phyloP scores from a whole-genome alignment of 192 early-diverging fungal species.

The Umbelopsis sp. region DNA sequence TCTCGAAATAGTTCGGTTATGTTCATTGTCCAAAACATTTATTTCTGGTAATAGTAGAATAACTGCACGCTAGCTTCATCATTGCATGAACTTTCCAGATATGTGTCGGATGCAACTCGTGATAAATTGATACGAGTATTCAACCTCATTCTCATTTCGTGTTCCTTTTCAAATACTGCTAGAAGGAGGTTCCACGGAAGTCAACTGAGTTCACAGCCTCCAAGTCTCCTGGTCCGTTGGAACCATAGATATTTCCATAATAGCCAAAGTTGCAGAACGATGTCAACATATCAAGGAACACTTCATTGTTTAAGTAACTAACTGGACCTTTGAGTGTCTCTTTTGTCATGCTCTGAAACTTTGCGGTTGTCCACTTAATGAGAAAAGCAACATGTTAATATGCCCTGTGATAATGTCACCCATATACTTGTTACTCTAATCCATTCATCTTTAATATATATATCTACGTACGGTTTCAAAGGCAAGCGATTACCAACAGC shows the following conservation, averaged over 20 bases:
- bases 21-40: not conserved
- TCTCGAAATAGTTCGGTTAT: not conserved
- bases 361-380: not conserved
- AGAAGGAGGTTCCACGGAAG: not conserved
- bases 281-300: conserved; percentile 1
- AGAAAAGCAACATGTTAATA: not conserved
- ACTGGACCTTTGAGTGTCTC: not conserved
- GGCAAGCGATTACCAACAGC: conserved; percentile 1
- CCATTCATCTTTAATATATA: not conserved
- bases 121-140: not conserved
- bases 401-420: not conserved
- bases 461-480: not conserved
- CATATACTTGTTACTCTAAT: too few relatives aligned
- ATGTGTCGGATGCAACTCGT: not conserved
- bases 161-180: not conserved
- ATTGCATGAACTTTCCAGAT: not conserved
- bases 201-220: not conserved
- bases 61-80: not conserved
- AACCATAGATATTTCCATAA: not conserved
- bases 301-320: not conserved
- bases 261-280: conserved; percentile 14
- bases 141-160: not conserved
- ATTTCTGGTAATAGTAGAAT: not conserved
- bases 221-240: not conserved
- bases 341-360: not conserved